These are phyloP conservation scores for Cladosporium sp. DNA, from an alignment of 2,329 filamentous ascomycete genomes.

Conservation along the genomic window DNA sequence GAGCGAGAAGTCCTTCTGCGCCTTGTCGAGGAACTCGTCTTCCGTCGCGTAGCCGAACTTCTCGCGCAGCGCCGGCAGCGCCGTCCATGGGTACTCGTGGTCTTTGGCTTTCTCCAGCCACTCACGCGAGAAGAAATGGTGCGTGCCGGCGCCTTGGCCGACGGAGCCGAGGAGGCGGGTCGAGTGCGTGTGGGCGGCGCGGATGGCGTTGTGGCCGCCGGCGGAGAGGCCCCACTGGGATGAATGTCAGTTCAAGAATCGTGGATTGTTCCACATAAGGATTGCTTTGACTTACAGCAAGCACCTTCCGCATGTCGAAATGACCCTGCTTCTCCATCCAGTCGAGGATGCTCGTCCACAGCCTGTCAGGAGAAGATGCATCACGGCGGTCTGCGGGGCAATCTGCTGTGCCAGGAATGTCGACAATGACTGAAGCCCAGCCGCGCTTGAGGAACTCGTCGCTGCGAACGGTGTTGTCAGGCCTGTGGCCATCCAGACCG, in stretches of 20 bases:
- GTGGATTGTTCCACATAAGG: background rate
- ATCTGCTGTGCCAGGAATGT: slow-evolving; percentile 63
- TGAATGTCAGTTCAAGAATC: background rate
- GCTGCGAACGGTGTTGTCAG: slow-evolving; percentile 55
- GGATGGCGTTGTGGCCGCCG: slow-evolving; percentile 60
- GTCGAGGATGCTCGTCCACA: slow-evolving; percentile 56
- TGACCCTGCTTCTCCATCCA: slow-evolving; percentile 49
- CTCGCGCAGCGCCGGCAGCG: slow-evolving; percentile 42
- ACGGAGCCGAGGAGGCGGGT: slow-evolving; percentile 49
- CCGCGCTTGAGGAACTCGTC: slow-evolving; percentile 58
- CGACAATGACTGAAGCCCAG: slow-evolving; percentile 56
- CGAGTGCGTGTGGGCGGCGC: slow-evolving; percentile 62
- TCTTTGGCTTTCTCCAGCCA: slow-evolving; percentile 59
- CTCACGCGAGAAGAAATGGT: slow-evolving; percentile 54
- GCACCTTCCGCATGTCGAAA: slow-evolving; percentile 52
- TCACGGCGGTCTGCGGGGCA: slow-evolving; percentile 59
- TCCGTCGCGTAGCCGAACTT: slow-evolving; percentile 57
- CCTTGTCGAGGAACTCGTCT: slow-evolving; percentile 50
- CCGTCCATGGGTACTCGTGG: slow-evolving; percentile 50
- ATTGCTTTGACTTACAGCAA: slow-evolving; percentile 38
- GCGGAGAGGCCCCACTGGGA: slow-evolving; percentile 36
- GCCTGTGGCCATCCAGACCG: slow-evolving; percentile 57
- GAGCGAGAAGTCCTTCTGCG: slow-evolving; percentile 57
- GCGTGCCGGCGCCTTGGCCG: slow-evolving; percentile 58
- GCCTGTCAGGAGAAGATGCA: slow-evolving; percentile 52